Percentiles rank a stretch among this genome's conserved stretches.
phyloP scores from a whole-genome alignment of 2,329 filamentous ascomycete species.

The Shiraia sp. region DNA sequence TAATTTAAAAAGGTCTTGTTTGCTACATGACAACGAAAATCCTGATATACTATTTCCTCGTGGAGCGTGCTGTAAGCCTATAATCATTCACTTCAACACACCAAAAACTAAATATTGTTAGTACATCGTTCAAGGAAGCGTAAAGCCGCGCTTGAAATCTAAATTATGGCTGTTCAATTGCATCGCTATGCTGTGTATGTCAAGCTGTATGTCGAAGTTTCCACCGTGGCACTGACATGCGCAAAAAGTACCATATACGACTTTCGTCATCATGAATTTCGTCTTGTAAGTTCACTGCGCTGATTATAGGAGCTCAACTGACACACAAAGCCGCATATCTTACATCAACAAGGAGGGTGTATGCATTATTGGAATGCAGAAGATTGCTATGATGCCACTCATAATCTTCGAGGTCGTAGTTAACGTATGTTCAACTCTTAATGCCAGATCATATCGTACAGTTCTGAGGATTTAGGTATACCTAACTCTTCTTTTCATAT shows the following conservation, averaged over 20 bases:
- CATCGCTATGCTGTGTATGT: conserved; percentile 58
- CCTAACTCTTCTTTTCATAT: conserved; percentile 64
- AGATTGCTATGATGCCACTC: conserved; percentile 62
- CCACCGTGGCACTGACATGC: conserved; percentile 4
- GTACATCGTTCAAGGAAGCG: conserved; percentile 61
- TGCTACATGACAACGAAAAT: conserved; percentile 69
- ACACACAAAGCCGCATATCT: conserved; percentile 56
- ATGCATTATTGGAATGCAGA: conserved; percentile 66
- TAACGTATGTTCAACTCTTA: conserved; percentile 48
- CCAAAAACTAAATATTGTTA: conserved; percentile 21
- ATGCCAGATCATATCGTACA: not conserved
- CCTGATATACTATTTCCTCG: conserved; percentile 67
- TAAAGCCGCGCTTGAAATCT: conserved; percentile 58
- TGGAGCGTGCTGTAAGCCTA: conserved; percentile 62
- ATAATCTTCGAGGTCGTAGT: conserved; percentile 64
- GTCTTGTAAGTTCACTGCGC: conserved; percentile 54
- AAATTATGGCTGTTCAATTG: conserved; percentile 65
- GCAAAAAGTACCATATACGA: conserved; percentile 35
- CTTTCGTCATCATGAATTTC: conserved; percentile 62
- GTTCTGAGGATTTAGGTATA: conserved; percentile 50
- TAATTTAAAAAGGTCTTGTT: conserved; percentile 46
- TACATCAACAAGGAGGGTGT: conserved; percentile 56
- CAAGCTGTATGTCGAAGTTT: not conserved
- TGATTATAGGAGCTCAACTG: not conserved
- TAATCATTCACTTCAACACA: not conserved